Conservation (phyloP, 768 basidiomycete genomes). For the Lyophyllum atratum region DNA sequence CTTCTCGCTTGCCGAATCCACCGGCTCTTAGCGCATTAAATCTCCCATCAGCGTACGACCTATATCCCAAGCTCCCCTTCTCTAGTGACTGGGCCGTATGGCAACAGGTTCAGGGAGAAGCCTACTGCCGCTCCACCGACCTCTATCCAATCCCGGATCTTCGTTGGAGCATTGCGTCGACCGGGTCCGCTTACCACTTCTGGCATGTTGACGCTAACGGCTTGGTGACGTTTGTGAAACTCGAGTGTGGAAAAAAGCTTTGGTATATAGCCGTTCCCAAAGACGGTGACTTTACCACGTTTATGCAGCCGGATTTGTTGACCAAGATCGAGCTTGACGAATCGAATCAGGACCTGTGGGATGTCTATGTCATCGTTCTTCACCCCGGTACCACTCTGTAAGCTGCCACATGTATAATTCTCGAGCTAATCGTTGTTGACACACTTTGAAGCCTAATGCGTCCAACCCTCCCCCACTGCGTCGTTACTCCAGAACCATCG, state of each 20-base stretch:
- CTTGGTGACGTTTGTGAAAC: background rate
- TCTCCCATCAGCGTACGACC: background rate
- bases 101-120: background rate
- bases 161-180: background rate
- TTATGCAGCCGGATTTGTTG: background rate
- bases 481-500: background rate
- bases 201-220: slow-evolving; percentile 9
- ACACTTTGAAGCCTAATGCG: background rate
- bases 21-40: background rate
- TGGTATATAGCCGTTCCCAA: background rate
- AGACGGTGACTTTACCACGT: background rate
- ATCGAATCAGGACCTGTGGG: background rate
- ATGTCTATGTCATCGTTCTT: background rate
- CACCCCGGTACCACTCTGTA: background rate
- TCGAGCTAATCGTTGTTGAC: background rate
- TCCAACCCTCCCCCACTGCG: background rate
- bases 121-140: background rate
- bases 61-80: background rate
- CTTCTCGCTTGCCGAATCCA: background rate
- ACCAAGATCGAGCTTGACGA: background rate
- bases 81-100: background rate
- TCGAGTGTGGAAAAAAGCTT: background rate
- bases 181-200: background rate
- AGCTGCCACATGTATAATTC: background rate
- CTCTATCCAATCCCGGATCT: background rate